Evolutionary conservation across 805 yeast genomes (phyloP), one percentile per base, ranked within the genome.

Genomic region (Cyberlindnera americana): DNA sequence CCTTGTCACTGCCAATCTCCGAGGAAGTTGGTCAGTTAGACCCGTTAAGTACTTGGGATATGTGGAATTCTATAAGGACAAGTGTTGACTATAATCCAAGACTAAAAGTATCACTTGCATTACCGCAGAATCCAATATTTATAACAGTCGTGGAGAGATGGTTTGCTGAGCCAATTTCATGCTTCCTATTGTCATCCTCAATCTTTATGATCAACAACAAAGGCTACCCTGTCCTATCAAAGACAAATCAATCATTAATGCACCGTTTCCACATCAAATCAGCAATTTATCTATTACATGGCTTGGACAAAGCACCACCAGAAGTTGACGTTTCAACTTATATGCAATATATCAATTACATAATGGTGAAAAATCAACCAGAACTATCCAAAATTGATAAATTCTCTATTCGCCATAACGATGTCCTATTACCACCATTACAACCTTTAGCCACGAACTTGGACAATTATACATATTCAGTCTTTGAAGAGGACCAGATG

Each of bases 71-170:
- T 1, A 72, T 83, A 3, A 62, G 88, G 18, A 65, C 69, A 5
- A 61, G 73, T 26, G 76, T 82, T 49, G 70, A 71, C 40, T 78
- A 80, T 50, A 69, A 79, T 35, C 45, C 60, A 2, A 70, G 76
- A 17, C 60, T 83, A 37, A 78, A 86, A n/a, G 78, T 88, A 38
- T 85, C 87, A 5, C 65, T 84, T 25, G 93, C 84, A 28, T 70
- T 89, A 16, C 90, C 95, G 23, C 78, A 78, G 41, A 67, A 68
- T 26, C 66, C 66, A 24, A 70, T 78, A 64, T 73, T 40, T 7
- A n/a, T 39, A 4, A 21, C 82, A 26, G 72, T 89, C 17, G 36
- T 70, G 75, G 67, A 73, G 18, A 62, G 88, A 40, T 83, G 90
- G 90, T 58, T 76, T 40, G 66, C 81, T 19, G 90, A 83, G 57